Evolutionary conservation across 2,329 filamentous ascomycete species (phyloP).

Genomic region (Pezicula carpinea): DNA sequence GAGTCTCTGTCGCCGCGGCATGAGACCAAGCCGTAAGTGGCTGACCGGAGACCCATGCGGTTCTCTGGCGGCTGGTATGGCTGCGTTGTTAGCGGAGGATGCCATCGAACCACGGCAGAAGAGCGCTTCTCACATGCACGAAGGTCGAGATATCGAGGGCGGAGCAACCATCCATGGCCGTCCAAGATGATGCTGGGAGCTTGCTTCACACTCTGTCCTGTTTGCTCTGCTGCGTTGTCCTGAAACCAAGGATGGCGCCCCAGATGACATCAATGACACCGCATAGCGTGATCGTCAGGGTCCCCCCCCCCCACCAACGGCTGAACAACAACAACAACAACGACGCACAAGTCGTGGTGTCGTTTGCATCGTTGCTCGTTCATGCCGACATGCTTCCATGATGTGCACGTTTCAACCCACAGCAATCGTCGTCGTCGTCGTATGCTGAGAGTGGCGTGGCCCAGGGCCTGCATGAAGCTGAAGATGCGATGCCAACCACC

Average conservation of each 20-base stretch:
- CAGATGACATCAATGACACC: background rate
- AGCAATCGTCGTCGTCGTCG: too few relatives aligned
- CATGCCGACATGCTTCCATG: background rate
- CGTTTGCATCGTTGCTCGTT: background rate
- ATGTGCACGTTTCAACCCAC: background rate
- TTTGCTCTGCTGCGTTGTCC: background rate
- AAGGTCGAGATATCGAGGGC: too few relatives aligned
- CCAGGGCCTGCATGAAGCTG: background rate
- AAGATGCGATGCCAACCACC: background rate
- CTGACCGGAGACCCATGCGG: too few relatives aligned
- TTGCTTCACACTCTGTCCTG: too few relatives aligned
- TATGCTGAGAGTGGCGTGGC: too few relatives aligned
- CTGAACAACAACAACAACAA: background rate
- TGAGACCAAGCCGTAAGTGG: too few relatives aligned
- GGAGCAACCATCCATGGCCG: background rate
- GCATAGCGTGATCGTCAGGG: background rate
- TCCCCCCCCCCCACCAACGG: background rate
- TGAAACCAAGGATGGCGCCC: background rate
- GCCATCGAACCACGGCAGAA: too few relatives aligned
- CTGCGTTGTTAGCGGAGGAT: too few relatives aligned
- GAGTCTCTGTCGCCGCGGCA: too few relatives aligned
- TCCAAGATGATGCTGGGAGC: too few relatives aligned
- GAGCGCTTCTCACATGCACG: too few relatives aligned
- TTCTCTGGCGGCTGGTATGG: too few relatives aligned
- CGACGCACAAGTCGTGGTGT: background rate